phyloP scores from a whole-genome alignment of 345 rosid species.

The Lumnitzera racemosa region DNA sequence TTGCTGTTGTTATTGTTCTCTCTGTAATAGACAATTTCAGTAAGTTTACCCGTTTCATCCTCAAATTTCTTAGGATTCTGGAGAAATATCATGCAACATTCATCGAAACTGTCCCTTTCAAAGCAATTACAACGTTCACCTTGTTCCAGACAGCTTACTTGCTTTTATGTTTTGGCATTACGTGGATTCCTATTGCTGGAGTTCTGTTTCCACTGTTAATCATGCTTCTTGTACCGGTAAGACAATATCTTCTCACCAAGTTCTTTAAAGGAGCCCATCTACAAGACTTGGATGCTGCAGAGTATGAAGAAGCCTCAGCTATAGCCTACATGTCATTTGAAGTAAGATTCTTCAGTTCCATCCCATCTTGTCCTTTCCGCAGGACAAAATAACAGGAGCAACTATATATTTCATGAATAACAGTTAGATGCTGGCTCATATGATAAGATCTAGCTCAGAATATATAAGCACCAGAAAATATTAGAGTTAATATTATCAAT shows the following conservation, averaged over 20 bases:
- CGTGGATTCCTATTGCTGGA: constrained; percentile 80
- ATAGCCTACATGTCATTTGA: constrained; percentile 44
- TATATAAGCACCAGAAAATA: too few relatives aligned
- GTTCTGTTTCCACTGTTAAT: constrained; percentile 67
- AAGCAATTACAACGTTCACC: constrained; percentile 49
- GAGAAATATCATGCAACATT: constrained; percentile 52
- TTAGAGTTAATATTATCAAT: too few relatives aligned
- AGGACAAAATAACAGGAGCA: not conserved
- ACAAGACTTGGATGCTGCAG: constrained; percentile 74
- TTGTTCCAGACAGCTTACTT: constrained; percentile 59
- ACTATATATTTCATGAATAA: too few relatives aligned
- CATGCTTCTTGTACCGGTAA: constrained; percentile 70
- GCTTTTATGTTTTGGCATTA: constrained; percentile 61
- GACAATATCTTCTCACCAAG: constrained; percentile 60
- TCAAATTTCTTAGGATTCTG: constrained; percentile 40
- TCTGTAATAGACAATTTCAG: not conserved
- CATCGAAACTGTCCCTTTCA: constrained; percentile 63
- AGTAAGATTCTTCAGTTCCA: constrained; percentile 28
- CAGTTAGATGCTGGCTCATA: too few relatives aligned
- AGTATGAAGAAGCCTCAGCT: constrained; percentile 69
- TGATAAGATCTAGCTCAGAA: too few relatives aligned
- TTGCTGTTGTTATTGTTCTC: not conserved
- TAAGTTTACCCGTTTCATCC: not conserved
- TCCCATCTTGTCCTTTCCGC: constrained; percentile 1
- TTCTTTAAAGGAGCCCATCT: constrained; percentile 67